Percentiles rank a stretch among this genome's conserved stretches.
phyloP scores from a whole-genome alignment of 1,284 basidiomycete genomes.

The Boletus semigastroideus region DNA sequence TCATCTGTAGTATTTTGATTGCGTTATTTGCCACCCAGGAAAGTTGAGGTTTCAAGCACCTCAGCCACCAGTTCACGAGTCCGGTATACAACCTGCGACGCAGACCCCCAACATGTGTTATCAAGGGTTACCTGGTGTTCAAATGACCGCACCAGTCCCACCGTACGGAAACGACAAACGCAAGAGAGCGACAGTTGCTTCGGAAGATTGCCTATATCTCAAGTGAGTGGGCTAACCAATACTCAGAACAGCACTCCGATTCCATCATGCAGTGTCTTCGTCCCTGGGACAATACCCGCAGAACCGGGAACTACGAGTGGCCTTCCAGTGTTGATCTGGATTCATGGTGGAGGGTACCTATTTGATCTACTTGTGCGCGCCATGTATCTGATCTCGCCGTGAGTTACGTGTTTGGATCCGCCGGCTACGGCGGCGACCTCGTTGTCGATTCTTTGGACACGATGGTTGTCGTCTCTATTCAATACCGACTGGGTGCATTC shows the following conservation, averaged over 20 bases:
- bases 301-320: neutral
- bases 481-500: constrained; percentile 45
- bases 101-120: constrained; percentile 16
- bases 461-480: constrained; percentile 38
- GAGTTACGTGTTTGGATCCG: constrained; percentile 7
- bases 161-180: constrained; percentile 1
- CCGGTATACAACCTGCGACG: constrained; percentile 13
- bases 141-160: neutral
- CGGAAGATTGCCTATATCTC: constrained; percentile 20
- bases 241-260: neutral
- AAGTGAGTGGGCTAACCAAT: constrained; percentile 10
- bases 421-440: constrained; percentile 16
- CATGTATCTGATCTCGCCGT: neutral
- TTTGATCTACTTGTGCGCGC: neutral
- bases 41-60: constrained; percentile 17
- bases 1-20: no score
- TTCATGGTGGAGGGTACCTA: constrained; percentile 20
- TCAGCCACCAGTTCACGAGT: neutral
- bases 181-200: neutral
- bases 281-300: constrained; percentile 5
- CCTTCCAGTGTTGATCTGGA: constrained; percentile 20
- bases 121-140: neutral
- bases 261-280: constrained; percentile 10
- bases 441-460: constrained; percentile 25
- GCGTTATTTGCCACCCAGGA: neutral